These are phyloP conservation scores for Endocarpon pusillum DNA, from an alignment of 495 filamentous ascomycete species.

Conservation along the genomic window DNA sequence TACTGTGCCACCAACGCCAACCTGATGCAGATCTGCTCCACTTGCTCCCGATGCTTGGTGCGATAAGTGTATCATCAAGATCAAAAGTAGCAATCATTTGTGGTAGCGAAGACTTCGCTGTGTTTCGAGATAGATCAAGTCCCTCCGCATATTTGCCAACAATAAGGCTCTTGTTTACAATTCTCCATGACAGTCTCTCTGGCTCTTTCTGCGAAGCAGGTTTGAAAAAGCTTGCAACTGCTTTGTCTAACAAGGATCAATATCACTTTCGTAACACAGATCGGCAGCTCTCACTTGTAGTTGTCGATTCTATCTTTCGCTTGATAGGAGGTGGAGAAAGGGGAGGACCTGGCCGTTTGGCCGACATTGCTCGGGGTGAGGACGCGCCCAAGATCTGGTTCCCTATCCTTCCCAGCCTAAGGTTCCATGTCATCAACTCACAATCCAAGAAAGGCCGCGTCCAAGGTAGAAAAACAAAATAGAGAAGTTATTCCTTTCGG, in stretches of 20 bases:
- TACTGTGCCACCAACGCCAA: conserved; percentile 88
- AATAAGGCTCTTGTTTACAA: conserved; percentile 50
- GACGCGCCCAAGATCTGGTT: too few species aligned
- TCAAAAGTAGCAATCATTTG: conserved; percentile 79
- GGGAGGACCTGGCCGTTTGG: conserved; percentile 10
- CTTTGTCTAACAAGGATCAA: conserved; percentile 32
- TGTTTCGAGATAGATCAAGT: conserved; percentile 10
- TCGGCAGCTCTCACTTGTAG: conserved; percentile 42
- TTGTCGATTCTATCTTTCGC: conserved; percentile 49
- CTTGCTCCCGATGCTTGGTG: conserved; percentile 60
- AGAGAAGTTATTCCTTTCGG: too few species aligned
- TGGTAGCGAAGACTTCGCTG: conserved; percentile 4
- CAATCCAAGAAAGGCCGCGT: too few species aligned
- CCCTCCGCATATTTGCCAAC: conserved; percentile 50
- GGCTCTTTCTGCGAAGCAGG: conserved; percentile 74
- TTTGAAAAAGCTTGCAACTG: conserved; percentile 76
- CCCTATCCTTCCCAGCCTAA: too few species aligned
- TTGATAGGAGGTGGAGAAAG: conserved; percentile 31
- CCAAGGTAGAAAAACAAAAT: too few species aligned
- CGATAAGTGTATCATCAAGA: conserved; percentile 67
- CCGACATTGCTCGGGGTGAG: conserved; percentile 22
- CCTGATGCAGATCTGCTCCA: conserved; percentile 54
- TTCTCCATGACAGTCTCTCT: conserved; percentile 56
- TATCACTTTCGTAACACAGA: conserved; percentile 1
- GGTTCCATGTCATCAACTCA: too few species aligned